Percentiles rank a stretch among this genome's conserved stretches.
phyloP scores from a whole-genome alignment of 495 filamentous ascomycete genomes.

The Talaromyces thailandensis region DNA sequence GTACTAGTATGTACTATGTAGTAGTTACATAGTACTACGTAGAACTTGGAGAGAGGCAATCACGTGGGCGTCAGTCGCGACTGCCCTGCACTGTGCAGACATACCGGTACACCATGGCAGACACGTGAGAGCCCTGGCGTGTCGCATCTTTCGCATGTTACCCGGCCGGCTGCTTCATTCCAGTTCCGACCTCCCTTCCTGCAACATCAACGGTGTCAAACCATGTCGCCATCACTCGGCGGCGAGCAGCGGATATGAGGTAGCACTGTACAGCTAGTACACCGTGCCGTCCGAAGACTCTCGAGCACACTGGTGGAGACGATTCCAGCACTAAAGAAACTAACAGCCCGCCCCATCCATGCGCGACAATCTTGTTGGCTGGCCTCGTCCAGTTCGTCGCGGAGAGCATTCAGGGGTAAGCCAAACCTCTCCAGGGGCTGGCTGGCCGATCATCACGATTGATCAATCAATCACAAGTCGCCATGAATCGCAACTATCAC shows the following conservation, averaged over 20 bases:
- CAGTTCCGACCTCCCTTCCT: neutral
- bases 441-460: neutral
- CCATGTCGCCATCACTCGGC: neutral
- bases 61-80: neutral
- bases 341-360: neutral
- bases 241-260: neutral
- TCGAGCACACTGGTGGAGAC: neutral
- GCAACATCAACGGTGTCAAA: neutral
- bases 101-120: no score
- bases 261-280: no score
- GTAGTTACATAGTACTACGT: no score
- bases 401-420: slow-evolving; percentile 3
- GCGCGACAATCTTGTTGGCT: slow-evolving; percentile 1
- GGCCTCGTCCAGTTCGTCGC: neutral
- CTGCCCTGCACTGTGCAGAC: neutral
- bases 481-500: neutral
- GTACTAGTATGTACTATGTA: no score
- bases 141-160: neutral
- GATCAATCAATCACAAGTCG: neutral
- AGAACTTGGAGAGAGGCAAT: neutral
- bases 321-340: neutral
- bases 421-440: neutral
- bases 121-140: neutral
- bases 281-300: neutral
- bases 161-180: neutral